phyloP scores from a whole-genome alignment of 441 rosid species.

The Erodium trifolium region DNA sequence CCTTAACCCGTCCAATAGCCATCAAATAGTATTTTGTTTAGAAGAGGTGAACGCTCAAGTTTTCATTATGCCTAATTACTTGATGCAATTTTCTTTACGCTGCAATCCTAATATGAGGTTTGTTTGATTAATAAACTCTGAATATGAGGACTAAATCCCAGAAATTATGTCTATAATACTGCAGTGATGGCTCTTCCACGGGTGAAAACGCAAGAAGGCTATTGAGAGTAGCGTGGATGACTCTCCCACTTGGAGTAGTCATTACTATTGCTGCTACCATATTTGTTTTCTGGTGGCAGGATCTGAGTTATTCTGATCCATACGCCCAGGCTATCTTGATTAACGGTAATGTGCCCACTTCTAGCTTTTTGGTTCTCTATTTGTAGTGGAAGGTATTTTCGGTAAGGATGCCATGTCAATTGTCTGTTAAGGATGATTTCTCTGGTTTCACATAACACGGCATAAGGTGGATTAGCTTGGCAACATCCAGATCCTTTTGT shows the following conservation, averaged over 20 bases:
- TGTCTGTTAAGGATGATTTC: neutral
- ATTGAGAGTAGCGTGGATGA: slow-evolving; percentile 79
- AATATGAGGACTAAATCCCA: neutral
- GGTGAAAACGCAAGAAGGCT: slow-evolving; percentile 36
- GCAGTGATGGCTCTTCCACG: slow-evolving; percentile 42
- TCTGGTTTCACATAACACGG: neutral
- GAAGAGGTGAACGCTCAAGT: neutral
- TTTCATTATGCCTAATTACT: neutral
- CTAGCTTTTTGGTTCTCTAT: neutral
- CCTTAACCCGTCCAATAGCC: neutral
- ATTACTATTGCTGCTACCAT: slow-evolving; percentile 46
- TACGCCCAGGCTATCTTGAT: slow-evolving; percentile 73
- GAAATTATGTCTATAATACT: slow-evolving; percentile 18
- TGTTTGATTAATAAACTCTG: neutral
- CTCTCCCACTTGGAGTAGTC: slow-evolving; percentile 62
- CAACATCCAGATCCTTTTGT: neutral
- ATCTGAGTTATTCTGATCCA: slow-evolving; percentile 44
- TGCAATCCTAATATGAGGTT: neutral
- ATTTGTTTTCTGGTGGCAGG: slow-evolving; percentile 85
- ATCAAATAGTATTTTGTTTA: neutral
- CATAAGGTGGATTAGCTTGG: neutral
- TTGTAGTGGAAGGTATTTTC: neutral
- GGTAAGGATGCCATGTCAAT: neutral
- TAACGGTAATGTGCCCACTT: slow-evolving; percentile 42
- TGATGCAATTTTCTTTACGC: neutral